Conservation (phyloP, 2,329 filamentous ascomycete genomes). For the Fusarium austroafricanum region DNA sequence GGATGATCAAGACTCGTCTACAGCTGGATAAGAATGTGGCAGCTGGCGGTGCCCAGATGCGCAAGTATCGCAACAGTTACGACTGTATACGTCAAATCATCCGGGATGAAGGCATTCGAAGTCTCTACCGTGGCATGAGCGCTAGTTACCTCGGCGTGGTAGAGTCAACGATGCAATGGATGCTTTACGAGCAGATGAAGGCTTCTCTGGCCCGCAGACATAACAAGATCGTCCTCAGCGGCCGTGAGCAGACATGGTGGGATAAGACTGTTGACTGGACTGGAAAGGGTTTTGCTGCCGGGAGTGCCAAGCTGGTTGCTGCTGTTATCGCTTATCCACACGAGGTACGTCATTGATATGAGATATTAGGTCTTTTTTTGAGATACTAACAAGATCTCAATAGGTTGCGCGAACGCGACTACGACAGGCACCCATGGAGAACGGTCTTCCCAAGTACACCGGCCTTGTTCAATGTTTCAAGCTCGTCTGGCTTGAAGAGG, state of each 20-base stretch:
- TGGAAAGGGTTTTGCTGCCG: slow-evolving; percentile 82
- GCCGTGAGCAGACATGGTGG: slow-evolving; percentile 74
- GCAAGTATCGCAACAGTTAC: slow-evolving; percentile 86
- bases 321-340: slow-evolving; percentile 91
- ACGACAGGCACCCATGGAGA: slow-evolving; percentile 81
- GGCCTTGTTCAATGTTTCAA: slow-evolving; percentile 90
- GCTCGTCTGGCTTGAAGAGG: slow-evolving; percentile 88
- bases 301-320: slow-evolving; percentile 86
- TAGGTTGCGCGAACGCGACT: slow-evolving; percentile 85
- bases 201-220: slow-evolving; percentile 74
- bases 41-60: slow-evolving; percentile 63
- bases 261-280: slow-evolving; percentile 82
- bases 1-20: slow-evolving; percentile 92
- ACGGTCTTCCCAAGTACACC: slow-evolving; percentile 83
- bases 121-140: slow-evolving; percentile 90
- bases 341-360: slow-evolving; percentile 68
- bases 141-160: slow-evolving; percentile 92
- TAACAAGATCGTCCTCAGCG: slow-evolving; percentile 65
- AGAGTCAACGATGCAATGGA: slow-evolving; percentile 92
- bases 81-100: slow-evolving; percentile 89
- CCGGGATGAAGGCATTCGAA: slow-evolving; percentile 80
- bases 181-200: slow-evolving; percentile 95
- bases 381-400: slow-evolving; percentile 5
- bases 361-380: neutral
- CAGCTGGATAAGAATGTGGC: slow-evolving; percentile 90